These are phyloP conservation scores for Patellifolia procumbens DNA, from an alignment of 179 eudicot genomes.

Conservation along the genomic window DNA sequence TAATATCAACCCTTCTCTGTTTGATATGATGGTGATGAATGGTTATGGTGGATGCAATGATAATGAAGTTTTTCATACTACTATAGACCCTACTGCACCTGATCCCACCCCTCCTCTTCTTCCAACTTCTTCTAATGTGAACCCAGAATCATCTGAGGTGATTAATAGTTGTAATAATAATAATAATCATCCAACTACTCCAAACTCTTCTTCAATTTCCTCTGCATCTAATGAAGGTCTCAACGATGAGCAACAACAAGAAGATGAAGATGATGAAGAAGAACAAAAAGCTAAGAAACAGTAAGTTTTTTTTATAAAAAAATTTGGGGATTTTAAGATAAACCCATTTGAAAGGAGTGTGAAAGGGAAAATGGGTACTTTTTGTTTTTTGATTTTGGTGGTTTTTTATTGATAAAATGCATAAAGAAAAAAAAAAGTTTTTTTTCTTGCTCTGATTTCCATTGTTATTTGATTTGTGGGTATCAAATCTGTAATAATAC, in stretches of 20 bases:
- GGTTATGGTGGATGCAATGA: not conserved
- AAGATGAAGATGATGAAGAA: slow-evolving; percentile 20
- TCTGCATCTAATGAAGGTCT: slow-evolving; percentile 46
- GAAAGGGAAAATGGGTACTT: slow-evolving; percentile 35
- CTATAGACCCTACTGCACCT: slow-evolving; percentile 15
- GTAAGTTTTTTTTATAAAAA: slow-evolving; percentile 35
- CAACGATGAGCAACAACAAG: slow-evolving; percentile 22
- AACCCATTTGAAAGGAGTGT: slow-evolving; percentile 32
- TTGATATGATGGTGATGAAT: slow-evolving; percentile 28
- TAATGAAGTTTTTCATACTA: slow-evolving; percentile 8
- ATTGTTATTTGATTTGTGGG: slow-evolving; percentile 16
- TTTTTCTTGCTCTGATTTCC: slow-evolving; percentile 6
- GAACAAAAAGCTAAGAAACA: slow-evolving; percentile 33
- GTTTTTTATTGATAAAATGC: not conserved
- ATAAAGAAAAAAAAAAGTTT: not conserved
- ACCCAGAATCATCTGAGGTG: slow-evolving; percentile 27
- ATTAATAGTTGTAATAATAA: slow-evolving; percentile 12
- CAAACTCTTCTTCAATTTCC: slow-evolving; percentile 47
- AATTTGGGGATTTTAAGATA: slow-evolving; percentile 13
- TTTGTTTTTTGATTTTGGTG: slow-evolving; percentile 26
- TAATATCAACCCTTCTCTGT: slow-evolving; percentile 26
- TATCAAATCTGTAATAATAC: slow-evolving; percentile 26
- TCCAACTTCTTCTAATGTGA: slow-evolving; percentile 17
- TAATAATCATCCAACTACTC: slow-evolving; percentile 41
- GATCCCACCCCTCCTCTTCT: slow-evolving; percentile 20